A percentile compares a stretch with the other conserved stretches of the same genome.
These are phyloP conservation scores for Hypomontagnella submonticulosa DNA, from an alignment of 495 filamentous ascomycete species.

Conservation along the genomic window DNA sequence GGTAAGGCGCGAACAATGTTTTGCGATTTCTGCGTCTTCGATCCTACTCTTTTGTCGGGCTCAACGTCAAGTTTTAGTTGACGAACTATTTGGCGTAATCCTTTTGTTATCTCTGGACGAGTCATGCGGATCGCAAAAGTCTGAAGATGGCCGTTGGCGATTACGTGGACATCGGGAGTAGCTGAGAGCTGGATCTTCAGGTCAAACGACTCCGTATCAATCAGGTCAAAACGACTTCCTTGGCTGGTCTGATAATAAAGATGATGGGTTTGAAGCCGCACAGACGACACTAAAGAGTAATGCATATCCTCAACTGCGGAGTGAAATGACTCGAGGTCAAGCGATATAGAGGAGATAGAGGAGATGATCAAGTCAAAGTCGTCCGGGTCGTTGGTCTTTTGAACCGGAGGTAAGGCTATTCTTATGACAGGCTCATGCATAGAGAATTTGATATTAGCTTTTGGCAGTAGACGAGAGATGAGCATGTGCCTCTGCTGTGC, in stretches of 20 bases:
- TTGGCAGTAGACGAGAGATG: constrained; percentile 91
- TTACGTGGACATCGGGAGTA: constrained; percentile 83
- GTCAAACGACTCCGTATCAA: constrained; percentile 87
- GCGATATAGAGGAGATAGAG: constrained; percentile 87
- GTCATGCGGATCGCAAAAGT: constrained; percentile 91
- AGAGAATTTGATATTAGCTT: constrained; percentile 93
- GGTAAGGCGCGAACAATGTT: constrained; percentile 84
- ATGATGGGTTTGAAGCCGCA: constrained; percentile 86
- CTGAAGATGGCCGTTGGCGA: constrained; percentile 81
- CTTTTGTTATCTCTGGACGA: constrained; percentile 88
- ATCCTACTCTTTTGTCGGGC: constrained; percentile 66
- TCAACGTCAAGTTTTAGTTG: constrained; percentile 74
- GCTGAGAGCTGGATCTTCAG: constrained; percentile 85
- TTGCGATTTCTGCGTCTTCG: constrained; percentile 59
- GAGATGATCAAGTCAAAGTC: constrained; percentile 96
- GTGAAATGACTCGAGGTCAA: constrained; percentile 95
- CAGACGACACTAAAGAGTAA: constrained; percentile 83
- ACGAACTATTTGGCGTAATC: constrained; percentile 87
- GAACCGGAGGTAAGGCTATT: constrained; percentile 78
- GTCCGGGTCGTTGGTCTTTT: constrained; percentile 70
- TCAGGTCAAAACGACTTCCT: constrained; percentile 82
- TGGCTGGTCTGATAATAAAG: constrained; percentile 94
- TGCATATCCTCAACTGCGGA: constrained; percentile 84
- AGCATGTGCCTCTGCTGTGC: constrained; percentile 67
- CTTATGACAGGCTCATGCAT: constrained; percentile 95